These are phyloP conservation scores for Botrytis hyacinthi DNA, from an alignment of 2,329 filamentous ascomycete species.

Conservation along the genomic window DNA sequence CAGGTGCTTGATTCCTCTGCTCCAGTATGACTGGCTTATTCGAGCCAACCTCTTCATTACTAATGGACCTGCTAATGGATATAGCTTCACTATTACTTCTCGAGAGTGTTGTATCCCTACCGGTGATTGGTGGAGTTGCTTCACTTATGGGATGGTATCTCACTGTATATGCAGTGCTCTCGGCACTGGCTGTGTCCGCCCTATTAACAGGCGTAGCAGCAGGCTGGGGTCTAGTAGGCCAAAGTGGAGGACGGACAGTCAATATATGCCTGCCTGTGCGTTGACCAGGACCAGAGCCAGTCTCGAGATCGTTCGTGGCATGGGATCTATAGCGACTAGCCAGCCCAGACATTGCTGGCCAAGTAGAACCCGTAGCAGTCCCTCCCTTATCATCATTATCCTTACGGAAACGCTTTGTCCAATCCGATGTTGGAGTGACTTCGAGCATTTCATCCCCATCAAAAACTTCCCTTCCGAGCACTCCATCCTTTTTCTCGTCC, in stretches of 20 bases:
- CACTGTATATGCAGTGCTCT: conserved; percentile 62
- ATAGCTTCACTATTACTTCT: conserved; percentile 33
- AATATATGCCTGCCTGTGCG: conserved; percentile 24
- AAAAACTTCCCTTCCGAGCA: conserved; percentile 67
- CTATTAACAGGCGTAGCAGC: conserved; percentile 58
- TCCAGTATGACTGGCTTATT: conserved; percentile 32
- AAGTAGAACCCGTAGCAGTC: conserved; percentile 36
- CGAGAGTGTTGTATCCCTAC: conserved; percentile 20
- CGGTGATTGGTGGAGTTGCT: conserved; percentile 28
- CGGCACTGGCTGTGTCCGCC: conserved; percentile 61
- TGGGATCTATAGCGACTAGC: conserved; percentile 34
- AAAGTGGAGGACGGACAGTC: conserved; percentile 37
- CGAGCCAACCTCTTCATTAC: conserved; percentile 15
- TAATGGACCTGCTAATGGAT: conserved; percentile 23
- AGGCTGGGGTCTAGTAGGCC: conserved; percentile 56
- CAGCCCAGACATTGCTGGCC: conserved; percentile 45
- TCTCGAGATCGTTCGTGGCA: conserved; percentile 31
- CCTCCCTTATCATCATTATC: conserved; percentile 26
- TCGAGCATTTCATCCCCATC: conserved; percentile 74
- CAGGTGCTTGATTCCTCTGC: conserved; percentile 23
- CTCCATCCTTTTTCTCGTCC: conserved; percentile 44
- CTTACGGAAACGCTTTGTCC: conserved; percentile 37
- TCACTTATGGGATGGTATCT: conserved; percentile 58
- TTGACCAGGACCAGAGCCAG: conserved; percentile 10
- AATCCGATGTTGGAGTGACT: conserved; percentile 56